Conservation (phyloP, 2,329 filamentous ascomycete genomes). For the Mycosphaerelloides madeirae region DNA sequence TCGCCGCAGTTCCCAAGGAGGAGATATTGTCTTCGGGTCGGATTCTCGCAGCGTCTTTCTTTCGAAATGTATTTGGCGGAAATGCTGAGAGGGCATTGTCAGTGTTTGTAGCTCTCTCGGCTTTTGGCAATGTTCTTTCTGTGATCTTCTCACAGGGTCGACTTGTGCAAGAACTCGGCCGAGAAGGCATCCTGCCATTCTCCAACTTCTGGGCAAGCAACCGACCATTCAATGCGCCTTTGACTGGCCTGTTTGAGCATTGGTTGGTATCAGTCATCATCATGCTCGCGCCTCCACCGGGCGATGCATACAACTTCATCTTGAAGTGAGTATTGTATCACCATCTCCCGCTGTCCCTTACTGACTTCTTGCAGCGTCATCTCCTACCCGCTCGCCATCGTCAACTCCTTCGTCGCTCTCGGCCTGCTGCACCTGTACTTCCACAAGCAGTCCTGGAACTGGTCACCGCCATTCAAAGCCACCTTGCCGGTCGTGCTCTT, state of each 20-base stretch:
- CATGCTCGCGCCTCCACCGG: constrained; percentile 62
- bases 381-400: constrained; percentile 58
- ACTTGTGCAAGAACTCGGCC: constrained; percentile 58
- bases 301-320: constrained; percentile 60
- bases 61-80: constrained; percentile 49
- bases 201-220: constrained; percentile 52
- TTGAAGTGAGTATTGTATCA: constrained; percentile 12
- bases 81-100: constrained; percentile 51
- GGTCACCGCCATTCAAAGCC: constrained; percentile 47
- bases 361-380: constrained; percentile 43
- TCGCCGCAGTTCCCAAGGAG: constrained; percentile 32
- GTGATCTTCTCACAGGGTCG: constrained; percentile 54
- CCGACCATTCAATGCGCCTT: constrained; percentile 44
- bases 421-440: constrained; percentile 47
- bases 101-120: constrained; percentile 51
- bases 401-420: constrained; percentile 50
- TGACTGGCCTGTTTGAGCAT: constrained; percentile 24
- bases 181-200: constrained; percentile 52
- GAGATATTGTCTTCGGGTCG: constrained; percentile 16
- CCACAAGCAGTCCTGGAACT: constrained; percentile 39
- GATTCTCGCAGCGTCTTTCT: constrained; percentile 25
- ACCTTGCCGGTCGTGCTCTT: constrained; percentile 48
- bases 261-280: constrained; percentile 55
- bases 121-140: constrained; percentile 54
- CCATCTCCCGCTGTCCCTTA: constrained; percentile 27